A percentile compares a stretch with the other conserved stretches of the same genome.
phyloP scores from a whole-genome alignment of 208 protist species.

The Polymyxa betae region DNA sequence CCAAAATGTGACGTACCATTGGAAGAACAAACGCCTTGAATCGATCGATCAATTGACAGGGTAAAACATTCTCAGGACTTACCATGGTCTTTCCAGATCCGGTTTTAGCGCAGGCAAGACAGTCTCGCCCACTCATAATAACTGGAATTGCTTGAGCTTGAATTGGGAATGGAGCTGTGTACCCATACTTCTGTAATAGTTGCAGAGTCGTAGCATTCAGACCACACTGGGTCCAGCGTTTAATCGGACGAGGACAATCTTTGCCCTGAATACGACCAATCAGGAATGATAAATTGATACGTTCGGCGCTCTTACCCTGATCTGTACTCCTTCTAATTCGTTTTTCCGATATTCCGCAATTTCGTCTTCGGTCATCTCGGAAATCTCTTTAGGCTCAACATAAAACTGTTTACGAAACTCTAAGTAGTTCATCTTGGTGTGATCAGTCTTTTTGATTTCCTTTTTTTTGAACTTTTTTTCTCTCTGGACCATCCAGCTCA shows the following conservation, averaged over 20 bases:
- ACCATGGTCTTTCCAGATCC: conserved; percentile 74
- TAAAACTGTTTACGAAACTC: conserved; percentile 72
- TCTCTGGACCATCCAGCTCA: conserved; percentile 46
- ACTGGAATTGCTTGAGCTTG: conserved; percentile 76
- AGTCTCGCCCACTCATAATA: conserved; percentile 81
- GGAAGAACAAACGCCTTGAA: conserved; percentile 79
- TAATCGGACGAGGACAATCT: conserved; percentile 68
- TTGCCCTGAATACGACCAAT: conserved; percentile 63
- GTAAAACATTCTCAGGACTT: neutral
- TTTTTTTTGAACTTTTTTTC: conserved; percentile 59
- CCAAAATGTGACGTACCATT: conserved; percentile 79
- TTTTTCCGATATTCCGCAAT: conserved; percentile 59
- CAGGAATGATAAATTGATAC: neutral
- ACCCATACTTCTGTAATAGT: conserved; percentile 66
- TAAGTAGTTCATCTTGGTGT: conserved; percentile 67
- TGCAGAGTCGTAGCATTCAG: conserved; percentile 60
- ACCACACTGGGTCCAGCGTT: conserved; percentile 68
- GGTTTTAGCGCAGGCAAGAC: conserved; percentile 80
- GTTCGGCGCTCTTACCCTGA: neutral
- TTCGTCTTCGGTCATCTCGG: conserved; percentile 66
- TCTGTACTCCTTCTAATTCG: conserved; percentile 61
- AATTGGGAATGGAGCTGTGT: conserved; percentile 80
- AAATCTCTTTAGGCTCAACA: conserved; percentile 66
- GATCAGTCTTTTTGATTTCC: conserved; percentile 65
- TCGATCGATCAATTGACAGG: neutral